Evolutionary conservation across 2,329 filamentous ascomycete species (phyloP).

Genomic region (Aspergillus sp.): DNA sequence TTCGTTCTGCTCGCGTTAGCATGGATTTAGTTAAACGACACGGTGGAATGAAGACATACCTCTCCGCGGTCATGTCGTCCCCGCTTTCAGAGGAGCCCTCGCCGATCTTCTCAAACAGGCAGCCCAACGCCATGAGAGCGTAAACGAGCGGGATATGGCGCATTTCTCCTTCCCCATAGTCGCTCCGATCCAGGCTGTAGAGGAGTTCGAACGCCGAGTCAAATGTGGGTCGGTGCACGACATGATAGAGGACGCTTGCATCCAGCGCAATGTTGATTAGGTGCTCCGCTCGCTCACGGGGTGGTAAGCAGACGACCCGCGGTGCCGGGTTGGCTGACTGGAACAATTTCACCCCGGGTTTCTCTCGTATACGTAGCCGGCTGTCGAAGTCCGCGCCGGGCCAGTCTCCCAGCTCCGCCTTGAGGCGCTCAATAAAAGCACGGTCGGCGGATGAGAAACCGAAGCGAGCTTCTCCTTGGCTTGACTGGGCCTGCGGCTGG

Average conservation of each 20-base stretch:
- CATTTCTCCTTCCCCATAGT: conserved; percentile 10
- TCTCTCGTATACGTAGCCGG: conserved; percentile 2
- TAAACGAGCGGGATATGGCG: conserved; percentile 11
- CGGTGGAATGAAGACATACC: neutral
- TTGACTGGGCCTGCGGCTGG: neutral
- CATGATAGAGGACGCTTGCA: conserved; percentile 13
- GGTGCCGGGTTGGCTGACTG: neutral
- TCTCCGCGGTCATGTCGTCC: neutral
- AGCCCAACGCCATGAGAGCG: conserved; percentile 14
- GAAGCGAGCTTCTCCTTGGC: conserved; percentile 7
- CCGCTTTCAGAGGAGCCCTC: neutral
- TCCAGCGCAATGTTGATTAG: conserved; percentile 12
- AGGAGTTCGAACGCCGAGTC: conserved; percentile 10
- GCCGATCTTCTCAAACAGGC: neutral
- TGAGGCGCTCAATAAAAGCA: conserved; percentile 12
- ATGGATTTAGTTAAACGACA: neutral
- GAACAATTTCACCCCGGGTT: conserved; percentile 5
- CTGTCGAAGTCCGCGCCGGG: conserved; percentile 7
- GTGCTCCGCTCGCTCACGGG: conserved; percentile 3
- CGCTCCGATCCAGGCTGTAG: conserved; percentile 9
- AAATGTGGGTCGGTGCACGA: conserved; percentile 13
- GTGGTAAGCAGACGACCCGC: neutral
- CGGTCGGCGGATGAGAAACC: conserved; percentile 4
- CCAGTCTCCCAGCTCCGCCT: conserved; percentile 9
- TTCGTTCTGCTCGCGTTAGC: neutral